Conservation (phyloP, 202 grass and related monocot species). For the Carex sylvatica region DNA sequence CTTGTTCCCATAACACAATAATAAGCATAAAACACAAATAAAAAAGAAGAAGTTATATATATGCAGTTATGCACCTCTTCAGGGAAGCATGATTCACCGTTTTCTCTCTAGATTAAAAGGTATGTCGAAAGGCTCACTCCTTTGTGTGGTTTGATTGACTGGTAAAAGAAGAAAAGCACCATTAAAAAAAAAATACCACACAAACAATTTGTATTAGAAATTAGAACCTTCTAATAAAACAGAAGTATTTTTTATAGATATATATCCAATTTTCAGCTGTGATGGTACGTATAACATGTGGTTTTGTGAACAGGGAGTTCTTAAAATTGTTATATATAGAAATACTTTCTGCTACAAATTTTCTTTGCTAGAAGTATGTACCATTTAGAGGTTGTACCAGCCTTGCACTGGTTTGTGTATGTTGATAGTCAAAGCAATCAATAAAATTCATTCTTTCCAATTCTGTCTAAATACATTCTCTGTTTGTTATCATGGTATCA, state of each 20-base stretch:
- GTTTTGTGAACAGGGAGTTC: background rate
- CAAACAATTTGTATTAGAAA: too few species aligned
- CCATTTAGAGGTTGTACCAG: too few species aligned
- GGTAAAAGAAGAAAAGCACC: too few species aligned
- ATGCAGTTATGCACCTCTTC: background rate
- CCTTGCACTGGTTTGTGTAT: too few species aligned
- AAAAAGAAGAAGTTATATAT: background rate
- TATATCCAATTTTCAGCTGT: background rate
- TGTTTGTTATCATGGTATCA: too few species aligned
- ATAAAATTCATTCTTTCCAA: too few species aligned
- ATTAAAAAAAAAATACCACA: too few species aligned
- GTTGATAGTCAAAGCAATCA: too few species aligned
- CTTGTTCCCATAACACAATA: too few species aligned
- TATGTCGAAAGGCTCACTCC: constrained; percentile 2
- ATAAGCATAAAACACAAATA: background rate
- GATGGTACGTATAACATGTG: background rate
- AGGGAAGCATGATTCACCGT: background rate
- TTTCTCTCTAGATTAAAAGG: background rate
- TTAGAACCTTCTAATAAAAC: too few species aligned
- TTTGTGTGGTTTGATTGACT: constrained; percentile 7
- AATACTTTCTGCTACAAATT: background rate
- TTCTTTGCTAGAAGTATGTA: background rate
- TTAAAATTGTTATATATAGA: background rate
- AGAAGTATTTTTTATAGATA: too few species aligned
- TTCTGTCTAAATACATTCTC: too few species aligned